Conservation (phyloP, 306 rosid species). For the Malus sylvestris region DNA sequence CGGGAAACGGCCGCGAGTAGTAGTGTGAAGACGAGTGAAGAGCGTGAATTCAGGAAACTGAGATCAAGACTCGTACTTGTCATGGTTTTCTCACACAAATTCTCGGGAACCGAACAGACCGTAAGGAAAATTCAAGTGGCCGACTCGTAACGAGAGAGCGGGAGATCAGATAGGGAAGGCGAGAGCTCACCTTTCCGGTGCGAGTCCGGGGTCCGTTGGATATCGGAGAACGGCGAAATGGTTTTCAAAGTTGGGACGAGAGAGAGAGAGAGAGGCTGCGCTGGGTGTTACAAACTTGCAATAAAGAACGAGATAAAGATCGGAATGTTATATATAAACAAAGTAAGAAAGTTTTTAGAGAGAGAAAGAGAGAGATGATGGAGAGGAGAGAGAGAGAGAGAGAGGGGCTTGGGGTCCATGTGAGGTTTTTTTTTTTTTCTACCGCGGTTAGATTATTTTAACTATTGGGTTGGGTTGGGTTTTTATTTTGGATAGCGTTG, state of each 20-base stretch:
- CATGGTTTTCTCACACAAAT: not conserved
- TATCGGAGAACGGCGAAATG: slow-evolving; percentile 16
- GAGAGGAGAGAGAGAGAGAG: not conserved
- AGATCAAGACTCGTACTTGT: not conserved
- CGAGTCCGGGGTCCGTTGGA: not conserved
- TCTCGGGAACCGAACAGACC: slow-evolving; percentile 13
- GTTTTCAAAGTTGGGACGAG: not conserved
- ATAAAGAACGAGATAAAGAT: slow-evolving; percentile 7
- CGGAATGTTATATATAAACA: not conserved
- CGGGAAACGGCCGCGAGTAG: not conserved
- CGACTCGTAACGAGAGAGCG: slow-evolving; percentile 5
- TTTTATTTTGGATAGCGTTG: not conserved
- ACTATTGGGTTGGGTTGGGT: not conserved
- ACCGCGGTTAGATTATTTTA: slow-evolving; percentile 10
- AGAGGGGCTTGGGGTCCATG: not conserved
- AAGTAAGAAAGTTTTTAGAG: not conserved
- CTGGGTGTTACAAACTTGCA: slow-evolving; percentile 7
- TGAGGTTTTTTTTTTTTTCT: not conserved
- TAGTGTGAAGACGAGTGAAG: not conserved
- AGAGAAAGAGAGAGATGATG: not conserved
- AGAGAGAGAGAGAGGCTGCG: slow-evolving; percentile 17
- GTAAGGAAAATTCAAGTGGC: not conserved
- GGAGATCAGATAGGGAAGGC: slow-evolving; percentile 23
- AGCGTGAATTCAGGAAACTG: not conserved
- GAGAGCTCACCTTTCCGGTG: slow-evolving; percentile 19